Base-by-base conservation (phyloP, 2,329 filamentous ascomycete genomes). In the Penicillium sp. region DNA sequence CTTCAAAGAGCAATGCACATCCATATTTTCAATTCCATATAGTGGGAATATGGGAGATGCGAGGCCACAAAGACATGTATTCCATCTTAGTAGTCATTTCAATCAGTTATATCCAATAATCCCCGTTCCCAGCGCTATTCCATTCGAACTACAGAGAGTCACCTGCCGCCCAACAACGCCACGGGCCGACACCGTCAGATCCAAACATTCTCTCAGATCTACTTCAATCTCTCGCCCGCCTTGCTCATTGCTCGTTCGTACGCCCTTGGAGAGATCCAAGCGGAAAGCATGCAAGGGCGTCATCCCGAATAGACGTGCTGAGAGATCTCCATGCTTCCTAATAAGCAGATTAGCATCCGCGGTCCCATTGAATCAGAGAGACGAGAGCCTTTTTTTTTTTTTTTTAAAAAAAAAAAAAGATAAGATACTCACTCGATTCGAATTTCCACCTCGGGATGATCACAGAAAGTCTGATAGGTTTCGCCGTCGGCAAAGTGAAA, bases 151-250 rank as follows among this genome's bases (percentile, higher is more conserved):
- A 18, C 55, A 41, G 13, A 68, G 51, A 1, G 64, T 65, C 1
- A 68, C 59, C 47, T 63, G 58, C 26, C 66, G 53, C 13, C 66
- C 66, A 5, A 68, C 62, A 26, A 68, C 64, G 8, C 66, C 66
- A 28, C 47, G 59, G 39, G 62, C 63, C 6, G 66, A 68, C 12
- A 67, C 58, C n/a, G 59, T 63, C 35, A 68, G 48, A 39, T 68
- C 65, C 47, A 68, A 47, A 42, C 51, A 44, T 38, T 66, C 58
- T 8, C 65, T 60, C 28, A 68, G 47, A 13, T 59, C 52, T 11
- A 65, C 56, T 35, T 65, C 60, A 34, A 66, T 47, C 27, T 61
- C 55, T 8, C 32, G 47, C 4, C 33, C 35, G 25, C 8, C 7
- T 4, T 43, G 3, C 27, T 5, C 24, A 11, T 24, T 26, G 18